These are phyloP conservation scores for Tricholoma saponaceum DNA, from an alignment of 768 basidiomycete genomes.

Conservation along the genomic window DNA sequence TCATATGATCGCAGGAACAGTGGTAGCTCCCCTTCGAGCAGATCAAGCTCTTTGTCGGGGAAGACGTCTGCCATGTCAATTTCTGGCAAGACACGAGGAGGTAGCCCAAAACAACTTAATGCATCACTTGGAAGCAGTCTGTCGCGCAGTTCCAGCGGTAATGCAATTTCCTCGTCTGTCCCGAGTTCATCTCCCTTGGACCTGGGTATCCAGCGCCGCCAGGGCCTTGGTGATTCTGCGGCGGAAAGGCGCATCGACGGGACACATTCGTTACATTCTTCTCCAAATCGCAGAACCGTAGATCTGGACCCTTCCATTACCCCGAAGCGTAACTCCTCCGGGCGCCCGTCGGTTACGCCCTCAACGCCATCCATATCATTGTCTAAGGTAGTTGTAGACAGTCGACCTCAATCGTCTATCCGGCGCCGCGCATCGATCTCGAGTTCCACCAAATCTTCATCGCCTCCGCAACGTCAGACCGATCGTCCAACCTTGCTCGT, in stretches of 20 bases:
- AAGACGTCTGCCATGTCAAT: constrained; percentile 29
- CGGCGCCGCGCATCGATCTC: constrained; percentile 29
- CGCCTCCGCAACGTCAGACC: constrained; percentile 16
- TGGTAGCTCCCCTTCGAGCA: constrained; percentile 37
- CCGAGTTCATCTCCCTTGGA: constrained; percentile 47
- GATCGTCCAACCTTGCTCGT: constrained; percentile 24
- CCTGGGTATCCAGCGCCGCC: constrained; percentile 42
- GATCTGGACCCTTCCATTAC: constrained; percentile 50
- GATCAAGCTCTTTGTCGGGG: constrained; percentile 23
- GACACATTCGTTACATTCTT: constrained; percentile 53
- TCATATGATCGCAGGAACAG: constrained; percentile 44
- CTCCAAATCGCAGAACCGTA: constrained; percentile 54
- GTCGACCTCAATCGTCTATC: constrained; percentile 19
- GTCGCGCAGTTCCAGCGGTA: constrained; percentile 37
- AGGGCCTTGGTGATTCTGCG: constrained; percentile 19
- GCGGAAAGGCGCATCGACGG: constrained; percentile 42
- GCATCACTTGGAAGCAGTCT: constrained; percentile 33
- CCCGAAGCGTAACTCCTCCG: constrained; percentile 40
- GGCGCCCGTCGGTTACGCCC: constrained; percentile 42
- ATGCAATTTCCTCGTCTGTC: constrained; percentile 39
- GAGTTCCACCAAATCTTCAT: constrained; percentile 13
- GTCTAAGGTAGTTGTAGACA: constrained; percentile 35
- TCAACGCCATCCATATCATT: constrained; percentile 36
- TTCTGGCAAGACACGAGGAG: constrained; percentile 42
- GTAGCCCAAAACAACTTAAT: constrained; percentile 49